Evolutionary conservation across 2,329 filamentous ascomycete species (phyloP).

Genomic region (Colletotrichum sojae): DNA sequence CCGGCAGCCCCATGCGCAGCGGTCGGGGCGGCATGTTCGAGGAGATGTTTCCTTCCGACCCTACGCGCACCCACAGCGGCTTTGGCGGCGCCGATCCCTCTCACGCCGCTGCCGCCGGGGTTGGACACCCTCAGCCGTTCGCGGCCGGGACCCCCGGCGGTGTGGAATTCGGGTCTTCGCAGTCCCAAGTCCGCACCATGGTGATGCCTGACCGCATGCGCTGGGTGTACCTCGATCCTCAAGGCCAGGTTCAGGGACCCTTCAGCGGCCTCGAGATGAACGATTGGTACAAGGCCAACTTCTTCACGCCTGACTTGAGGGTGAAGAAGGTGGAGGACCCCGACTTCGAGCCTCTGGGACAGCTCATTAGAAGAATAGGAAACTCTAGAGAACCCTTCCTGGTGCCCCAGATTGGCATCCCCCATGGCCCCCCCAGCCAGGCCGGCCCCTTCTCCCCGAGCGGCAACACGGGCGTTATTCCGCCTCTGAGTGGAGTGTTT

Average conservation of each 20-base stretch:
- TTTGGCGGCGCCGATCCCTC: constrained; percentile 46
- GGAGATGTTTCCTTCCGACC: constrained; percentile 63
- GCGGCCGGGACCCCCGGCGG: constrained; percentile 45
- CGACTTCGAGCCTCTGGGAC: constrained; percentile 95
- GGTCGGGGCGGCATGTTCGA: constrained; percentile 68
- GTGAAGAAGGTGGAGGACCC: constrained; percentile 95
- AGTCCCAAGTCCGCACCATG: constrained; percentile 82
- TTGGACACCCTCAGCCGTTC: constrained; percentile 44
- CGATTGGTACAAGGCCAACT: constrained; percentile 99
- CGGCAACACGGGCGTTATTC: constrained; percentile 76
- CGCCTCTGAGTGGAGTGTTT: constrained; percentile 93
- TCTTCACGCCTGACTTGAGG: constrained; percentile 93
- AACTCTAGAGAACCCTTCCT: constrained; percentile 98
- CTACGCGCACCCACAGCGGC: constrained; percentile 46
- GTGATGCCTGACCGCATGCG: constrained; percentile 99
- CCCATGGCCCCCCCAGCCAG: constrained; percentile 78
- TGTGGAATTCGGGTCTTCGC: constrained; percentile 59
- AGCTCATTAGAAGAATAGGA: constrained; percentile 94
- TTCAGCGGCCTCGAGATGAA: constrained; percentile 99
- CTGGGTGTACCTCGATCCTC: constrained; percentile 97
- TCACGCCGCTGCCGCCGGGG: constrained; percentile 36
- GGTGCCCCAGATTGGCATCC: constrained; percentile 95
- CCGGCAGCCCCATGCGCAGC: constrained; percentile 71
- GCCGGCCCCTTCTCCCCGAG: constrained; percentile 64
- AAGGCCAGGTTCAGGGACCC: constrained; percentile 91